Conservation (phyloP, 176 grass and related monocot species). For the Neostapfia colusana region DNA sequence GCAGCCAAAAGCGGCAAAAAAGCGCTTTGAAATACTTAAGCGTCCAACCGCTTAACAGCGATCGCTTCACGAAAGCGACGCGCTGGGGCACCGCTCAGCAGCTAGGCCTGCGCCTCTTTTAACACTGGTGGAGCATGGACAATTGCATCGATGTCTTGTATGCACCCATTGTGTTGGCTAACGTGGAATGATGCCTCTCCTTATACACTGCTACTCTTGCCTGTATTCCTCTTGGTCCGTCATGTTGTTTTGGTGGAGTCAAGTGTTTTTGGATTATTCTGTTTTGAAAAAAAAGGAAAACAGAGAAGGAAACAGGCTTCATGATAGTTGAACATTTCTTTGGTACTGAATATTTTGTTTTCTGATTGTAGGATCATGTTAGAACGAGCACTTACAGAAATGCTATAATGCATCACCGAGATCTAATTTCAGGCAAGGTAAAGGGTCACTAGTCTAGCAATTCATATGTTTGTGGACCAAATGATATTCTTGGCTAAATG, state of each 20-base stretch:
- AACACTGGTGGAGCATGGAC: background rate
- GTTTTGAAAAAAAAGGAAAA: background rate
- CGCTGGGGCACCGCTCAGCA: too few species aligned
- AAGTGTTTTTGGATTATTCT: constrained; percentile 5
- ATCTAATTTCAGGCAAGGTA: constrained; percentile 92
- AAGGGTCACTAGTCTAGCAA: background rate
- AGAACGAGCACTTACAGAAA: constrained; percentile 80
- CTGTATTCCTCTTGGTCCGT: background rate
- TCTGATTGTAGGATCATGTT: constrained; percentile 77
- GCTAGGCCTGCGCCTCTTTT: too few species aligned
- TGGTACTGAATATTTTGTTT: constrained; percentile 44
- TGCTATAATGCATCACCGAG: constrained; percentile 83
- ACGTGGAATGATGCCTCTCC: constrained; percentile 21
- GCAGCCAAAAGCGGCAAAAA: too few species aligned
- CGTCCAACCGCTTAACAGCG: too few species aligned
- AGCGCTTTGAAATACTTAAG: too few species aligned
- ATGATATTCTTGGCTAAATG: constrained; percentile 23
- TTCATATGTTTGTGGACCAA: constrained; percentile 31
- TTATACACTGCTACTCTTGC: background rate
- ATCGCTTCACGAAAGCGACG: too few species aligned
- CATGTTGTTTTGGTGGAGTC: constrained; percentile 31
- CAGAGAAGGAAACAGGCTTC: background rate
- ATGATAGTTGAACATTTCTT: constrained; percentile 13
- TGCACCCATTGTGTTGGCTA: background rate
- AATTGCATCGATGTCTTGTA: background rate